Evolutionary conservation across 805 yeast genomes (phyloP).

Genomic region (Tetrapisispora pingtungensis): DNA sequence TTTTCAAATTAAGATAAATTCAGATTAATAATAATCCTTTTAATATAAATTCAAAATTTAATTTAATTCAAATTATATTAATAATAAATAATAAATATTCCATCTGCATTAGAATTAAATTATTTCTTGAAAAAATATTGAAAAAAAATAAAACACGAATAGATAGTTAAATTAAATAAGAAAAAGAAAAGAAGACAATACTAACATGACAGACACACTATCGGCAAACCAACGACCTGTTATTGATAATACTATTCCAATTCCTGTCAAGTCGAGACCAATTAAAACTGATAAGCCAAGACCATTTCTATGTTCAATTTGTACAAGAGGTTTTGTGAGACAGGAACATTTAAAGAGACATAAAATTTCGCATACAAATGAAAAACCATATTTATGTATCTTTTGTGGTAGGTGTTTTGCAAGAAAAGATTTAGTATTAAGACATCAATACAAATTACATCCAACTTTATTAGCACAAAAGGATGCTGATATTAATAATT

Average conservation of each 20-base stretch:
- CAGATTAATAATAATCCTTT: no score
- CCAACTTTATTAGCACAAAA: constrained; percentile 30
- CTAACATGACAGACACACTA: neutral
- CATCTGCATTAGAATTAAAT: no score
- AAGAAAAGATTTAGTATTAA: constrained; percentile 70
- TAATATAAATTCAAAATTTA: no score
- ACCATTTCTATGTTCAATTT: constrained; percentile 81
- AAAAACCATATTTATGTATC: constrained; percentile 92
- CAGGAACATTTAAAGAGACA: constrained; percentile 91
- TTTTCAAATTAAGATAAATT: no score
- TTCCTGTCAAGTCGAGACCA: constrained; percentile 74
- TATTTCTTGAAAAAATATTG: no score
- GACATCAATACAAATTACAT: constrained; percentile 94
- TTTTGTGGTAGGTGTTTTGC: constrained; percentile 96
- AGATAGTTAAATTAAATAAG: no score
- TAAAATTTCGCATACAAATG: constrained; percentile 89
- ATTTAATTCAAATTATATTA: no score
- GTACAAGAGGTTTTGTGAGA: constrained; percentile 93
- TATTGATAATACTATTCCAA: constrained; percentile 37
- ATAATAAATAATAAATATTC: no score
- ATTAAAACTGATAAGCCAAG: constrained; percentile 89
- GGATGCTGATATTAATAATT: constrained; percentile 13
- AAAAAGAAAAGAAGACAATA: no score
- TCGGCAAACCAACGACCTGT: neutral
- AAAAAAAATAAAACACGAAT: no score